These are phyloP conservation scores for Diaporthe sp. DNA, from an alignment of 2,329 filamentous ascomycete genomes.

Conservation along the genomic window DNA sequence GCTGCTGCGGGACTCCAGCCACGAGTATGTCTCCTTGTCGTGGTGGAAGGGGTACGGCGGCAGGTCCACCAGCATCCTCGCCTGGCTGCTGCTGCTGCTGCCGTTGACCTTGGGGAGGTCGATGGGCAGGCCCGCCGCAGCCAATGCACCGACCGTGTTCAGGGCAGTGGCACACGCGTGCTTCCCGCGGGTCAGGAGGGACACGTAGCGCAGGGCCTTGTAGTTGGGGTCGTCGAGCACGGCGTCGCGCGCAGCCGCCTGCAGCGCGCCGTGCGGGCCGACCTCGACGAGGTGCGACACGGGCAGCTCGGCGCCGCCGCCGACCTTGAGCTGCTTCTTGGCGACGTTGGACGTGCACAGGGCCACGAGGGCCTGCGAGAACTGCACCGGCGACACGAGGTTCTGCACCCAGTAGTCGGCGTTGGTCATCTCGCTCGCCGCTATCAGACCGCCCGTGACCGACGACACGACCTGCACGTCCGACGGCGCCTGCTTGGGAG, in stretches of 20 bases:
- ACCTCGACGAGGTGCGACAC: constrained; percentile 48
- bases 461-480: constrained; percentile 34
- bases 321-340: constrained; percentile 39
- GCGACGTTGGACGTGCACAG: constrained; percentile 41
- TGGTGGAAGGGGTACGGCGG: constrained; percentile 65
- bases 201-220: constrained; percentile 36
- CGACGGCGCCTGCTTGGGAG: not conserved
- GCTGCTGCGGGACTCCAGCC: constrained; percentile 54
- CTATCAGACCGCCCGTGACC: constrained; percentile 33
- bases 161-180: constrained; percentile 33
- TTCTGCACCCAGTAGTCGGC: constrained; percentile 44
- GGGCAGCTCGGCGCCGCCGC: constrained; percentile 38
- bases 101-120: constrained; percentile 35
- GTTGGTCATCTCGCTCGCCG: constrained; percentile 31
- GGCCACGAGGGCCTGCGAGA: constrained; percentile 39
- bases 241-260: constrained; percentile 47
- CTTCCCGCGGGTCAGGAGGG: constrained; percentile 31
- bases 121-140: constrained; percentile 27
- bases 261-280: constrained; percentile 49
- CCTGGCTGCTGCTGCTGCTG: not conserved
- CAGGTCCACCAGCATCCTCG: constrained; percentile 48
- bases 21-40: constrained; percentile 48
- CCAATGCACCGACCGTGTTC: constrained; percentile 28
- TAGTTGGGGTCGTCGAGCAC: constrained; percentile 38
- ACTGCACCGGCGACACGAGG: constrained; percentile 37